Evolutionary conservation across 208 protist species (phyloP).

Genomic region (Naegleria gruberi): DNA sequence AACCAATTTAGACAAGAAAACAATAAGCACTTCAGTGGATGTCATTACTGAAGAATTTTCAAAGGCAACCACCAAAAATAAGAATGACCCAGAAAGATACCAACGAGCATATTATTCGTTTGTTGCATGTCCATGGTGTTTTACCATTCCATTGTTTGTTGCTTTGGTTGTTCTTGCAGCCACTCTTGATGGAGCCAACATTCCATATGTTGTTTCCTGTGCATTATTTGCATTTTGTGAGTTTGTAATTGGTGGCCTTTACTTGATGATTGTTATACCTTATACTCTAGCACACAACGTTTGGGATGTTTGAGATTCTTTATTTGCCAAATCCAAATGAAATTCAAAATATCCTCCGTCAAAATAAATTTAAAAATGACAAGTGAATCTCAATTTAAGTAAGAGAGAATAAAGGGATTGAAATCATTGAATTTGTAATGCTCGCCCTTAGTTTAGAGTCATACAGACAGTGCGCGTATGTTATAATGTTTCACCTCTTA

Average conservation of each 20-base stretch:
- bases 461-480: no score
- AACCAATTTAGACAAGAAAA: not conserved
- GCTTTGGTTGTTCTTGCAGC: not conserved
- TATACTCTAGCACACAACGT: not conserved
- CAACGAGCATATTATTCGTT: not conserved
- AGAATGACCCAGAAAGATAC: not conserved
- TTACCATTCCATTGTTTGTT: not conserved
- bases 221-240: not conserved
- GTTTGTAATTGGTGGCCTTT: not conserved
- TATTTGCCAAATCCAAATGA: no score
- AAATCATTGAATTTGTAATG: no score
- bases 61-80: not conserved
- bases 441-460: no score
- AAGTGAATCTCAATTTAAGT: no score
- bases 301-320: not conserved
- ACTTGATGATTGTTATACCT: not conserved
- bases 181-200: not conserved
- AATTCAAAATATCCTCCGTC: no score
- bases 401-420: no score
- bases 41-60: not conserved
- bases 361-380: no score
- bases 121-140: not conserved
- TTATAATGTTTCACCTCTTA: no score
- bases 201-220: not conserved
- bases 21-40: not conserved